Evolutionary conservation across 129 eudicot genomes (phyloP), one percentile per base, ranked within the genome.

Genomic region (Lonicera japonica): DNA sequence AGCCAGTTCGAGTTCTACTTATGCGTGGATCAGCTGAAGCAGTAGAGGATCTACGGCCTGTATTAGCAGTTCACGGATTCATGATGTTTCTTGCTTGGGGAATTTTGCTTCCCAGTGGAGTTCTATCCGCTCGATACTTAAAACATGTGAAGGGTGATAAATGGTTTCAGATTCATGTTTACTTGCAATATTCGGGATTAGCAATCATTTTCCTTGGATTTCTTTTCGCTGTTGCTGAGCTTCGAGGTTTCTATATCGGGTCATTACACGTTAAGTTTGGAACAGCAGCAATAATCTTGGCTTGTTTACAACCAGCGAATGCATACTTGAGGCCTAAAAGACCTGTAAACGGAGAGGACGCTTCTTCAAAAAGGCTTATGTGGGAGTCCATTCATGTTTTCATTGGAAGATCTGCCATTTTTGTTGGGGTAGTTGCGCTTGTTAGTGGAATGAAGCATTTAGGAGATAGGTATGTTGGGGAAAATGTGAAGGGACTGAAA

Each of bases 1-100:
- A 79, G 70, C 86, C 90, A 0, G 79, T 91, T 29, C 71, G 90
- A 38, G 88, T 91, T 73, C 73, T 83, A 55, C 84, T 91, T 56
- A 77, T 77, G 40, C 83, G 81, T 60, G 96, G 96, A n/a, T 91
- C 98, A 18, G 83, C 95, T 8, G 96, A 91, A 65, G 96, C 88
- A 24, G 95, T 79, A 75, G 88, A 91, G 68, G 88, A 91, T 60
- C 64, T 91, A 64, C 62, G 86, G 29, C 98, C 98, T 2, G 98
- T 91, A 18, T 74, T 91, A 75, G 88, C 87, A 19, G 96, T 91
- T 11, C 98, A 87, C 36, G 98, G 98, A 25, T 91, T 91, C 67
- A 87, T 91, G 96, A 87, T 91, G 98, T 91, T 91, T 63, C 83
- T 91, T 11, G 95, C 98, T 0, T 91, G 95, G 95, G 96, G 96